Conservation (phyloP, 352 stramenopile species). For the Globisporangium barbulae region DNA sequence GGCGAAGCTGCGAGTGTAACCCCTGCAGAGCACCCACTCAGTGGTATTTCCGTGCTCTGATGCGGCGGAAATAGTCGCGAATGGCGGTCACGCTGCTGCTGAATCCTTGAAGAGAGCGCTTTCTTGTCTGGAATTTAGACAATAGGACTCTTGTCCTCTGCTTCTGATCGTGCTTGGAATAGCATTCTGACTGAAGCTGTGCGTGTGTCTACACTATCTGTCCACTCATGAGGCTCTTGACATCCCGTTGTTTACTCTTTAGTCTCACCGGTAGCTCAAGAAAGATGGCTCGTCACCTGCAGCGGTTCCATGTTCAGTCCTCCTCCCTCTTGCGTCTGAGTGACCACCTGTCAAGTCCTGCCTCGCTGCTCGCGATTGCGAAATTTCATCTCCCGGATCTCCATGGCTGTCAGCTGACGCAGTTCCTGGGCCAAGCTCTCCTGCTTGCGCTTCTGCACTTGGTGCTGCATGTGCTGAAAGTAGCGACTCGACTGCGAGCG, state of each 20-base stretch:
- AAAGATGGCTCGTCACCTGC: neutral
- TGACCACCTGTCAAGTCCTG: neutral
- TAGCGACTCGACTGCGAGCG: conserved; percentile 14
- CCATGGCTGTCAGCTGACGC: conserved; percentile 30
- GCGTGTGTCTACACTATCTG: too few relatives aligned
- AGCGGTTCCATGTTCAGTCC: neutral
- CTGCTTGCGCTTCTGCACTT: conserved; percentile 32
- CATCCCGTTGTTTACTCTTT: too few relatives aligned
- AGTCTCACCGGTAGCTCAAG: neutral
- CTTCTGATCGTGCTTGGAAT: neutral
- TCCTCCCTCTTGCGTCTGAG: neutral
- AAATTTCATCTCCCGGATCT: conserved; percentile 31
- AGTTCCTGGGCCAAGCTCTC: conserved; percentile 31
- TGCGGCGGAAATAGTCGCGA: too few relatives aligned
- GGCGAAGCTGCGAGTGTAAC: neutral
- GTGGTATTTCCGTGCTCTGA: too few relatives aligned
- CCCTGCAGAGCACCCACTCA: neutral
- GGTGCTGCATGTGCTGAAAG: conserved; percentile 23
- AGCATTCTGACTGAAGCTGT: neutral
- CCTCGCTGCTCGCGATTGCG: conserved; percentile 16
- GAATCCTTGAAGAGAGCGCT: too few relatives aligned
- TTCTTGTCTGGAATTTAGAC: neutral
- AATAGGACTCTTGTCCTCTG: neutral
- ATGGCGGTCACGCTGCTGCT: too few relatives aligned
- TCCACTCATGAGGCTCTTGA: too few relatives aligned